Evolutionary conservation across 352 stramenopile genomes (phyloP).

Genomic region (Phytophthora multivora): DNA sequence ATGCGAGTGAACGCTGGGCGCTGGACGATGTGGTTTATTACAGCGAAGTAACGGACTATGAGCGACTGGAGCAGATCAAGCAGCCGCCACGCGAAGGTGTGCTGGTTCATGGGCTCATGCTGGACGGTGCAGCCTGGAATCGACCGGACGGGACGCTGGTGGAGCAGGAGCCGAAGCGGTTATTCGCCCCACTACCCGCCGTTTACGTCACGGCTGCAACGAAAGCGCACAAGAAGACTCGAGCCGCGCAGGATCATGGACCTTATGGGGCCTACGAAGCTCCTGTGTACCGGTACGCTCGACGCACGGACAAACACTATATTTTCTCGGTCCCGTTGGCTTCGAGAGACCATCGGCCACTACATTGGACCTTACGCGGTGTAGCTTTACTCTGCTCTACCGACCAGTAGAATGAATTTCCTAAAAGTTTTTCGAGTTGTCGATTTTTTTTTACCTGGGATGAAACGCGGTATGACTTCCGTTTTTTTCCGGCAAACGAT

Average conservation of each 20-base stretch:
- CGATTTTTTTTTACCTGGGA: no score
- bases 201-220: constrained; percentile 82
- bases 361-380: constrained; percentile 79
- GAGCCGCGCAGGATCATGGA: constrained; percentile 67
- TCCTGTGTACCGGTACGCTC: constrained; percentile 80
- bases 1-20: constrained; percentile 76
- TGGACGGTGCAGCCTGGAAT: constrained; percentile 81
- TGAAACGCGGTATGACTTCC: background rate
- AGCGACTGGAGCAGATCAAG: constrained; percentile 79
- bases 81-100: constrained; percentile 74
- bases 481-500: background rate
- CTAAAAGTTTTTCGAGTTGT: no score
- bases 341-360: constrained; percentile 72
- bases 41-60: constrained; percentile 85
- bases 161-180: constrained; percentile 76
- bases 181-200: constrained; percentile 74
- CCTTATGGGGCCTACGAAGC: constrained; percentile 81
- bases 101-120: constrained; percentile 70
- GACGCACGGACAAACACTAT: constrained; percentile 74
- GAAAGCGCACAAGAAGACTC: constrained; percentile 76
- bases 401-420: constrained; percentile 39
- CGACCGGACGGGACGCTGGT: constrained; percentile 71
- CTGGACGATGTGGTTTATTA: constrained; percentile 83
- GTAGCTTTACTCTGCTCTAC: constrained; percentile 75
- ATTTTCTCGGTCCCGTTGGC: constrained; percentile 79